These are phyloP conservation scores for Fistulifera pelliculosa DNA, from an alignment of 108 stramenopile genomes.

Conservation along the genomic window DNA sequence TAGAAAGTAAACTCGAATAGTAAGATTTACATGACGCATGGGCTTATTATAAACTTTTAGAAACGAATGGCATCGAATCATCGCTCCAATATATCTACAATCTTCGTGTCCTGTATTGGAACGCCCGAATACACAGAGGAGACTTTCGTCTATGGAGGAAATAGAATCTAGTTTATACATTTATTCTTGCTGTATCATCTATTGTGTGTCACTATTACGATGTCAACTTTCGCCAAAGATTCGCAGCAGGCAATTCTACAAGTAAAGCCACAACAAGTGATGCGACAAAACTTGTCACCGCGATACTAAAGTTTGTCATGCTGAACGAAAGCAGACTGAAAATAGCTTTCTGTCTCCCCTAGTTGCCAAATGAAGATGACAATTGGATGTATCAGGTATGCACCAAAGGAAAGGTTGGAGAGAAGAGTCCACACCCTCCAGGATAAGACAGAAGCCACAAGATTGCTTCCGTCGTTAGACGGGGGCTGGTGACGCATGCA, in stretches of 20 bases:
- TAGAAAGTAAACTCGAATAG: too few relatives aligned
- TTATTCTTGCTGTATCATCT: too few relatives aligned
- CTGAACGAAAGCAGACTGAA: constrained; percentile 24
- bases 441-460: constrained; percentile 16
- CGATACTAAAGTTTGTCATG: constrained; percentile 23
- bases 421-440: constrained; percentile 48
- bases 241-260: constrained; percentile 30
- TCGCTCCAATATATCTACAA: too few relatives aligned
- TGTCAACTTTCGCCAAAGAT: background rate
- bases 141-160: too few relatives aligned
- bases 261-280: constrained; percentile 20
- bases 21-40: too few relatives aligned
- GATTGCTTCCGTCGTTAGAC: background rate
- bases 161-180: too few relatives aligned
- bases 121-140: too few relatives aligned
- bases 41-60: too few relatives aligned
- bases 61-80: too few relatives aligned
- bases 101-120: too few relatives aligned
- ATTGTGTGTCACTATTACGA: too few relatives aligned
- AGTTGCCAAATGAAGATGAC: constrained; percentile 38
- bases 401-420: constrained; percentile 34
- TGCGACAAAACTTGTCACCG: constrained; percentile 27
- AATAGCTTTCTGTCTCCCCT: constrained; percentile 23
- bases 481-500: constrained; percentile 17
- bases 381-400: constrained; percentile 51